Base-by-base conservation (phyloP, 768 basidiomycete species). In the Suillus alpinus region DNA sequence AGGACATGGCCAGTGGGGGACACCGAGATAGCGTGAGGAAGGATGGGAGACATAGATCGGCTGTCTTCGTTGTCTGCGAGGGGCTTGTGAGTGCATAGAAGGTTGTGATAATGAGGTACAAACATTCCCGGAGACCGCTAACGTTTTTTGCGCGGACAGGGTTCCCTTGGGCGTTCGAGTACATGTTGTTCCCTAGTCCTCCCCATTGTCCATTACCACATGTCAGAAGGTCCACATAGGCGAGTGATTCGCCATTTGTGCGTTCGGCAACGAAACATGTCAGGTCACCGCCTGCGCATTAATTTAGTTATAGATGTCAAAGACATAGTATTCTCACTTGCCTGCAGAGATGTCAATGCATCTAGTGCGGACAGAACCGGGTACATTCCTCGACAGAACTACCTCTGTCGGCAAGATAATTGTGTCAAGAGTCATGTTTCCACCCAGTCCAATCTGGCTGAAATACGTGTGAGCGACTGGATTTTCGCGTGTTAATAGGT, bases 361-460 rank as follows among this genome's bases (percentile, higher is more conserved):
- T 67, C 73, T 84, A 47, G 86, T 85, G 29, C 68, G 74, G 23
- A 82, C 81, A 32, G 80, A 80, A 18, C 70, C 69, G 2, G 86
- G 77, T 55, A 80, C 78, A 55, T 79, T 77, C 55, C 83, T 83
- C 76, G 86, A 86, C 2, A 95, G 75, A n/a, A 89, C 79, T 20
- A 95, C 83, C 73, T 96, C 94, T 0, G 92, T 93, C 0, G 94
- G 94, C 6, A 89, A 81, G n/a, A 80, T 85, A 62, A 96, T 88
- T 1, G 83, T 81, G 59, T 88, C 83, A 46, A 91, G 69, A 4
- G 83, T 77, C 12, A 87, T 79, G 59, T 82, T 81, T 16, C 78
- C 76, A 16, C 91, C 92, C 29, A 94, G 75, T 44, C 93, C 94
- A 50, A 95, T 81, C 76, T 98, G 94, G 31, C 92, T 91, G 66